Evolutionary conservation across 768 basidiomycete species (phyloP).

Genomic region (Tylopilus plumbeoviolaceoides): DNA sequence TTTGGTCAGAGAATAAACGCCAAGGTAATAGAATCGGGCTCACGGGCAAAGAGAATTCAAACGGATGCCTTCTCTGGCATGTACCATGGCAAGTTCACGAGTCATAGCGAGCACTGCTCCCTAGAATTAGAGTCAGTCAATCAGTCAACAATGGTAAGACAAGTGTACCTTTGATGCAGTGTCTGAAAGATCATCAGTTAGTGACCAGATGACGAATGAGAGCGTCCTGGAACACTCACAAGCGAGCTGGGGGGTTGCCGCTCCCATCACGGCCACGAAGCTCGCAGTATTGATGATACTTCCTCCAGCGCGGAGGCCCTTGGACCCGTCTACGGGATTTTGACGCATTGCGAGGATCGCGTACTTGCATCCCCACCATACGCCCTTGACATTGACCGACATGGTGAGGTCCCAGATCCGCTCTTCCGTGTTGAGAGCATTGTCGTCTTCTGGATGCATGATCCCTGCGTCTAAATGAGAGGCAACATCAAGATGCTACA

Average conservation of each 20-base stretch:
- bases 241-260: slow-evolving; percentile 97
- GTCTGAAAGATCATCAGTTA: slow-evolving; percentile 43
- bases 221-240: slow-evolving; percentile 44
- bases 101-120: slow-evolving; percentile 99
- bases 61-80: slow-evolving; percentile 95
- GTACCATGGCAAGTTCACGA: slow-evolving; percentile 95
- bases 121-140: slow-evolving; percentile 33
- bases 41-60: slow-evolving; percentile 96
- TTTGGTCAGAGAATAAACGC: background rate
- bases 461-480: slow-evolving; percentile 55
- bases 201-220: background rate
- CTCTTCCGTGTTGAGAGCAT: slow-evolving; percentile 95
- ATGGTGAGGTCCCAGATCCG: slow-evolving; percentile 92
- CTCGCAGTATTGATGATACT: slow-evolving; percentile 98
- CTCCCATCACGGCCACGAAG: slow-evolving; percentile 93
- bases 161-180: slow-evolving; percentile 82
- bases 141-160: background rate
- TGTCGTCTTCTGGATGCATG: slow-evolving; percentile 95
- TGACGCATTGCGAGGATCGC: slow-evolving; percentile 95
- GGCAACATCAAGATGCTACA: background rate
- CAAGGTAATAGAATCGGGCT: slow-evolving; percentile 28
- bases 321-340: slow-evolving; percentile 78
- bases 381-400: slow-evolving; percentile 96
- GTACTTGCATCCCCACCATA: slow-evolving; percentile 99
- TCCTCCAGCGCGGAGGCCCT: slow-evolving; percentile 76